These are phyloP conservation scores for Ophiostoma quercus DNA, from an alignment of 2,329 filamentous ascomycete genomes.

Conservation along the genomic window DNA sequence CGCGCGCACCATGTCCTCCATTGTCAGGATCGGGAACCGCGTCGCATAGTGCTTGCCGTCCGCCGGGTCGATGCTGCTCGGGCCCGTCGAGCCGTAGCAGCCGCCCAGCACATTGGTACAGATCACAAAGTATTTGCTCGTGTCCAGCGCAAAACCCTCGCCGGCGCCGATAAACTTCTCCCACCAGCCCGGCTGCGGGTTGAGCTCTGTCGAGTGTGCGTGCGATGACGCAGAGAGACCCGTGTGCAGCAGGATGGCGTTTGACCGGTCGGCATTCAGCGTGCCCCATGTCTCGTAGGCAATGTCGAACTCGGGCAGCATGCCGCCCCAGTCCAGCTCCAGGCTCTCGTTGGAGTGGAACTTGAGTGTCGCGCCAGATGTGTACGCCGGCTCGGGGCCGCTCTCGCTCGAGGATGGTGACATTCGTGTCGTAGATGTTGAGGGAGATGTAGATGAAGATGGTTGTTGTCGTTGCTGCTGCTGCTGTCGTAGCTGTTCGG, in stretches of 20 bases:
- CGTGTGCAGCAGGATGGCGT: slow-evolving; percentile 88
- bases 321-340: slow-evolving; percentile 88
- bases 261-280: slow-evolving; percentile 73
- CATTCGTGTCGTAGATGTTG: neutral
- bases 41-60: slow-evolving; percentile 88
- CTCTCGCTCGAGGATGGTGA: slow-evolving; percentile 45
- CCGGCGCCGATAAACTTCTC: slow-evolving; percentile 95
- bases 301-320: slow-evolving; percentile 81
- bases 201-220: slow-evolving; percentile 82
- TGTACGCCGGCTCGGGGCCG: slow-evolving; percentile 92
- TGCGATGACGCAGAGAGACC: slow-evolving; percentile 96
- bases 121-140: slow-evolving; percentile 84
- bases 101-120: slow-evolving; percentile 96
- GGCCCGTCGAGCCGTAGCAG: slow-evolving; percentile 93
- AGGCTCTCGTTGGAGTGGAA: slow-evolving; percentile 72
- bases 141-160: slow-evolving; percentile 64
- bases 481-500: slow-evolving; percentile 8
- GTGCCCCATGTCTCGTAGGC: slow-evolving; percentile 91
- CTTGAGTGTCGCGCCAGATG: slow-evolving; percentile 72
- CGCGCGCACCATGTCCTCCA: slow-evolving; percentile 95
- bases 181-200: slow-evolving; percentile 94
- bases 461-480: neutral
- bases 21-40: slow-evolving; percentile 87
- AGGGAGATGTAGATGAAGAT: neutral
- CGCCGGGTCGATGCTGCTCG: slow-evolving; percentile 78